Evolutionary conservation across 331 rosid species (phyloP).

Genomic region (Acacia pycnantha): DNA sequence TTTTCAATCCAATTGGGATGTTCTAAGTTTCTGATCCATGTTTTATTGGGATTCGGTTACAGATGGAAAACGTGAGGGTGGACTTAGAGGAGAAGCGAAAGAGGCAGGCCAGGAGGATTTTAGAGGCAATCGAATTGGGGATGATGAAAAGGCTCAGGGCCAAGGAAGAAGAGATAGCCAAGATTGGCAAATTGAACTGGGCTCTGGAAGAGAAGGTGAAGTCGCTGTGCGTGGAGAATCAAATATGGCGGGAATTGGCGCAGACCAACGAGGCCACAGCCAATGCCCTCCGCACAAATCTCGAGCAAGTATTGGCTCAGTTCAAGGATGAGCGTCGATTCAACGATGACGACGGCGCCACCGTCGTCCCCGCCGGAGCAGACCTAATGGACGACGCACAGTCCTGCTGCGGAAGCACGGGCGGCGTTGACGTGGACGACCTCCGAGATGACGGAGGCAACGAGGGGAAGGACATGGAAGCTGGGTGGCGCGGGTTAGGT

Average conservation of each 20-base stretch:
- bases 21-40: neutral
- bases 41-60: neutral
- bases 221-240: slow-evolving; percentile 60
- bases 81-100: slow-evolving; percentile 65
- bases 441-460: neutral
- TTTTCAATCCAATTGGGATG: neutral
- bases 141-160: slow-evolving; percentile 52
- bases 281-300: slow-evolving; percentile 59
- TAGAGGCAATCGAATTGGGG: slow-evolving; percentile 54
- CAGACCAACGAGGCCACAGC: slow-evolving; percentile 82
- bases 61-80: slow-evolving; percentile 79
- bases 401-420: slow-evolving; percentile 73
- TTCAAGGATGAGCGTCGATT: slow-evolving; percentile 20
- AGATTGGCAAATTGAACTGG: slow-evolving; percentile 61
- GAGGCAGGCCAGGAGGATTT: slow-evolving; percentile 44
- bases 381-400: slow-evolving; percentile 33
- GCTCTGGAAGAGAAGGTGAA: slow-evolving; percentile 60
- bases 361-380: slow-evolving; percentile 38
- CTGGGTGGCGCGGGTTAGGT: slow-evolving; percentile 37
- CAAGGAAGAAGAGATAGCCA: slow-evolving; percentile 67
- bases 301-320: slow-evolving; percentile 52
- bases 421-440: neutral
- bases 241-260: slow-evolving; percentile 83
- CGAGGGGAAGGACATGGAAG: neutral
- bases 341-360: slow-evolving; percentile 20